phyloP scores from a whole-genome alignment of 1,139 yeast genomes.

The Scheffersomyces illinoinensis region DNA sequence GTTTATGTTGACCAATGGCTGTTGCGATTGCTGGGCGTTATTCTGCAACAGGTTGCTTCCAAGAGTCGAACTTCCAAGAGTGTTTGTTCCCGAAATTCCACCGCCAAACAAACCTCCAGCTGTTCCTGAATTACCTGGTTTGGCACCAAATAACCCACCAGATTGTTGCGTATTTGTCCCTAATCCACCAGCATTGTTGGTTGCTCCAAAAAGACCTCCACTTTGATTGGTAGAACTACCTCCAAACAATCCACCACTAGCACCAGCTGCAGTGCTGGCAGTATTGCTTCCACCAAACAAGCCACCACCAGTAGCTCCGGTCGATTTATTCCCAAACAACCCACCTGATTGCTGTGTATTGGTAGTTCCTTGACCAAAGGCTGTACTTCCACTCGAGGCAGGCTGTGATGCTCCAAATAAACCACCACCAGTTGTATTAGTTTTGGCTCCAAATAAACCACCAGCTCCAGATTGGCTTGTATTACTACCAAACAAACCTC shows the following conservation, averaged over 20 bases:
- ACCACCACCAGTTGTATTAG: constrained; percentile 19
- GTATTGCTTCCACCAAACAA: constrained; percentile 16
- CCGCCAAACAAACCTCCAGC: background rate
- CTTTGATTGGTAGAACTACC: constrained; percentile 7
- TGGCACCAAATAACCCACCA: constrained; percentile 19
- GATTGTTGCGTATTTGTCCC: constrained; percentile 6
- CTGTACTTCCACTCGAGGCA: constrained; percentile 2
- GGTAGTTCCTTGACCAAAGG: constrained; percentile 6
- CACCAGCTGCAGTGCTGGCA: constrained; percentile 4
- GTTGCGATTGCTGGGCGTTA: constrained; percentile 24
- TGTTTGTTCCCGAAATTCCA: background rate
- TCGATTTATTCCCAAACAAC: constrained; percentile 15
- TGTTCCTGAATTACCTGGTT: constrained; percentile 3
- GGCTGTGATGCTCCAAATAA: constrained; percentile 15
- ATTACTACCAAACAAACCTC: constrained; percentile 32
- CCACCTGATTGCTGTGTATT: constrained; percentile 14
- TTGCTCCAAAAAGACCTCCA: constrained; percentile 7
- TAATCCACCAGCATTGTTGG: constrained; percentile 6
- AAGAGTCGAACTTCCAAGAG: background rate
- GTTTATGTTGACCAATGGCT: constrained; percentile 43
- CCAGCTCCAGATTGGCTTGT: constrained; percentile 10
- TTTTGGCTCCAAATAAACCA: constrained; percentile 23
- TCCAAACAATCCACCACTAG: constrained; percentile 19
- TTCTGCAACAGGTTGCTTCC: background rate
- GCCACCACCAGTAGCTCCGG: constrained; percentile 11